A percentile compares a stretch with the other conserved stretches of the same genome.
These are phyloP conservation scores for Prunus yedoensis DNA, from an alignment of 331 rosid genomes.

Conservation along the genomic window DNA sequence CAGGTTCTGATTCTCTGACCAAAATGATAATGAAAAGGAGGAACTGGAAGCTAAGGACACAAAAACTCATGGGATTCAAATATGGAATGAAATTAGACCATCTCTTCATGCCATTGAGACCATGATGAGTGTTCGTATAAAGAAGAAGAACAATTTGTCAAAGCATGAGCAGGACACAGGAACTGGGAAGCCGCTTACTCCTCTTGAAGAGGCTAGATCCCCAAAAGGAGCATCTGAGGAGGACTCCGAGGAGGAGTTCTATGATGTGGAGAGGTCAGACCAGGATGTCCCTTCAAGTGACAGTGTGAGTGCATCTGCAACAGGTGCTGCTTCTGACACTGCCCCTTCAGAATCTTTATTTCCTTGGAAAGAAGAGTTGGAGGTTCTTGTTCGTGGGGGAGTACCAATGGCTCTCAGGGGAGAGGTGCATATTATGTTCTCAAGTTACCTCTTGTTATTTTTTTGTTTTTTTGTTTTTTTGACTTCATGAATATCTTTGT, in stretches of 20 bases:
- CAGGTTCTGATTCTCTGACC: constrained; percentile 33
- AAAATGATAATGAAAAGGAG: constrained; percentile 49
- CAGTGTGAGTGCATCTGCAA: constrained; percentile 39
- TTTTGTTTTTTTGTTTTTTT: not conserved
- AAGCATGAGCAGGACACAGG: constrained; percentile 49
- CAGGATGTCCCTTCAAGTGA: constrained; percentile 66
- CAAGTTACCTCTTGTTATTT: constrained; percentile 8
- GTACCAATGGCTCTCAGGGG: constrained; percentile 99
- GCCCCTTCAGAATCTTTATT: constrained; percentile 45
- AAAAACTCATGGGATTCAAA: constrained; percentile 59
- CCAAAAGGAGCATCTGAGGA: constrained; percentile 74
- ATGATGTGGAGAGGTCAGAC: constrained; percentile 94
- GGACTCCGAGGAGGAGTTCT: constrained; percentile 95
- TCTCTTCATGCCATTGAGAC: constrained; percentile 81
- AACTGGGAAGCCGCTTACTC: constrained; percentile 47
- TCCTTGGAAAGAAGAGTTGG: constrained; percentile 96
- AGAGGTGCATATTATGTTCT: constrained; percentile 57
- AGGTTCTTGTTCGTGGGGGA: constrained; percentile 99
- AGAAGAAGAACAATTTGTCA: constrained; percentile 51
- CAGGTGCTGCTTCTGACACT: constrained; percentile 44
- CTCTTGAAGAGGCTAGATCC: constrained; percentile 59
- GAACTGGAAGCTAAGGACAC: constrained; percentile 38
- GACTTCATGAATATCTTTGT: constrained; percentile 14
- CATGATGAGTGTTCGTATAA: constrained; percentile 83
- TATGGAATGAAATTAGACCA: constrained; percentile 87